Conservation (phyloP, 1,284 basidiomycete species). For the Moniliophthora roreri region DNA sequence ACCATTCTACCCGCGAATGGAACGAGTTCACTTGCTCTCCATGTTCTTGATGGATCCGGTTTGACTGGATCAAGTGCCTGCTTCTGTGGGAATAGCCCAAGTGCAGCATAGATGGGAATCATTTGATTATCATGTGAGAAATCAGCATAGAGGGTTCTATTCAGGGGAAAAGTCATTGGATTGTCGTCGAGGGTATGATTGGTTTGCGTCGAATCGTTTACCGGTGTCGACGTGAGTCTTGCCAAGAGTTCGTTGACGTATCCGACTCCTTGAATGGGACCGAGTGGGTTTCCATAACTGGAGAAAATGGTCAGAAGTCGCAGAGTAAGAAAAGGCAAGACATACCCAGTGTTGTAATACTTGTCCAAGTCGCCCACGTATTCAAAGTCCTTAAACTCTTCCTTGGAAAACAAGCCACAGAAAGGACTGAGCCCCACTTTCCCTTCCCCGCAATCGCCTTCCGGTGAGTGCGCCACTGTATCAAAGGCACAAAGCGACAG, state of each 20-base stretch:
- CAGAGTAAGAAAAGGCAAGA: conserved; percentile 7
- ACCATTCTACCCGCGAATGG: conserved; percentile 68
- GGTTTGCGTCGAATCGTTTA: conserved; percentile 72
- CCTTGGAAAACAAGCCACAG: conserved; percentile 62
- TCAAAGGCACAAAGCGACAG: conserved; percentile 82
- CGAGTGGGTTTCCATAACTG: conserved; percentile 67
- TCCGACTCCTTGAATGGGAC: conserved; percentile 77
- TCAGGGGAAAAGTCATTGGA: conserved; percentile 71
- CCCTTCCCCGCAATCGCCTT: not conserved
- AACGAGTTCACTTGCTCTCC: conserved; percentile 58
- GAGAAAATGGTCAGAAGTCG: conserved; percentile 2
- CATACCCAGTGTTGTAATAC: conserved; percentile 74
- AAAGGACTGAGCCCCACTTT: conserved; percentile 59
- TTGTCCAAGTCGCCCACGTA: conserved; percentile 77
- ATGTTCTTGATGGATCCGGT: conserved; percentile 45
- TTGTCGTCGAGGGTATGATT: conserved; percentile 75
- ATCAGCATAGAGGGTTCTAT: conserved; percentile 67
- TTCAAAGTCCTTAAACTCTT: conserved; percentile 65
- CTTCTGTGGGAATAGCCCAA: conserved; percentile 61
- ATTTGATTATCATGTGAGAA: conserved; percentile 85
- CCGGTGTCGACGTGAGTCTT: conserved; percentile 62
- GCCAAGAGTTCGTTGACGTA: conserved; percentile 85
- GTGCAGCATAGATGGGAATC: conserved; percentile 72
- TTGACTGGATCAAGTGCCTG: conserved; percentile 39
- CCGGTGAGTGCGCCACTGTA: conserved; percentile 39